Evolutionary conservation across 225 moss, liverwort and hornwort species (phyloP), one percentile per base, ranked within the genome.

Genomic region (Neckera pumila): DNA sequence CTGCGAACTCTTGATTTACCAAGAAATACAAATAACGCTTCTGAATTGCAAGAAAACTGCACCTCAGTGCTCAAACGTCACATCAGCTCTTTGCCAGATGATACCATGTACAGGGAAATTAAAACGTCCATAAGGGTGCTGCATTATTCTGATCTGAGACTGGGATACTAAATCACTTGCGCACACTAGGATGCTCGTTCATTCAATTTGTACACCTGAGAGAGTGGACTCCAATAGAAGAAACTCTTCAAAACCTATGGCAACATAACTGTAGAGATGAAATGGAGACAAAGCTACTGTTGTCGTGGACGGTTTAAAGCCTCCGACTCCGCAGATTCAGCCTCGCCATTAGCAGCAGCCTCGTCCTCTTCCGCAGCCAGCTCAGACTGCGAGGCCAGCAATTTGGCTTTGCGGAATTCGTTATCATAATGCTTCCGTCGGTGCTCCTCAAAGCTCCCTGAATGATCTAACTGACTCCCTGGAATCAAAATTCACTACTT

Each of bases 371-470:
- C 94, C 83, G 88, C 82, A 84, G 91, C 70, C 65, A 92, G 80
- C 79, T 93, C 92, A 56, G 95, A 85, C 87, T 90, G 90, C 66
- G 65, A 79, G 49, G 84, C 81, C 71, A 98, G 83, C 90, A 91
- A 87, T 86, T 98, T 97, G 20, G 98, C 98, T 89, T 94, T 98
- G 66, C 95, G 92, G 76, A 91, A 96, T 81, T 98, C 98, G 85
- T 96, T 95, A 81, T 96, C 96, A 73, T 97, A 98, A 86, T 98
- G 98, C 89, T 94, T 95, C 31, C 97, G 95, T 88, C 98, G 91
- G 78, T 94, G 95, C 81, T 98, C 98, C 88, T 97, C 97, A 89
- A 98, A 98, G 92, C 96, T 98, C 92, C 91, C 91, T 10, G 94
- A 90, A 62, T 92, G 94, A 56, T 93, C 97, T 85, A 89, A 79